phyloP scores from a whole-genome alignment of 2,329 filamentous ascomycete species.

The Trichoderma pleuroti region DNA sequence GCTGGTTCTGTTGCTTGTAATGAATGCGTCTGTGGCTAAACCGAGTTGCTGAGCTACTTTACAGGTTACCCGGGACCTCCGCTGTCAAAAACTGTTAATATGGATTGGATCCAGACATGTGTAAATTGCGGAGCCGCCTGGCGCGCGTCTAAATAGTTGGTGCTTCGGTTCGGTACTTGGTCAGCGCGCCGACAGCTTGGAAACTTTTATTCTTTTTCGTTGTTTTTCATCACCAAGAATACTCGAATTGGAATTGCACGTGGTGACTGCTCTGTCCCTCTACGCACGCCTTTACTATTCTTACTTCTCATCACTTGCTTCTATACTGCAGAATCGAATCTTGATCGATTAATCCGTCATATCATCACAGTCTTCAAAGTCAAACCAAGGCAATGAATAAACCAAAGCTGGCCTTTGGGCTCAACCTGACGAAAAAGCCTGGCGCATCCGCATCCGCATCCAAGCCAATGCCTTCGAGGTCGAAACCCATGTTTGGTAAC shows the following conservation, averaged over 20 bases:
- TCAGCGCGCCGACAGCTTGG: slow-evolving; percentile 8
- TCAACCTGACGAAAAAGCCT: slow-evolving; percentile 59
- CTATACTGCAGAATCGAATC: background rate
- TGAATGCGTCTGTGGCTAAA: slow-evolving; percentile 5
- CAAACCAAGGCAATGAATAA: slow-evolving; percentile 40
- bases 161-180: slow-evolving; percentile 7
- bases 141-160: slow-evolving; percentile 11
- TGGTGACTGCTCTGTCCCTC: background rate
- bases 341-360: background rate
- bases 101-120: background rate
- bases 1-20: background rate
- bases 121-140: slow-evolving; percentile 17
- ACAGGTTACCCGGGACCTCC: background rate
- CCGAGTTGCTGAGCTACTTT: background rate
- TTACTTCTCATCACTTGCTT: background rate
- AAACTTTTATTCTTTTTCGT: background rate
- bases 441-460: slow-evolving; percentile 46
- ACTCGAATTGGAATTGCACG: background rate
- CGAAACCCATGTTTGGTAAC: slow-evolving; percentile 53
- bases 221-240: background rate
- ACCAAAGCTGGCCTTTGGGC: slow-evolving; percentile 50
- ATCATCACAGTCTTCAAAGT: background rate
- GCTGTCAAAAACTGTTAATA: background rate
- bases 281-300: background rate
- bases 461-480: slow-evolving; percentile 48